Evolutionary conservation across 306 rosid species (phyloP), one percentile per base, ranked within the genome.

Genomic region (Canavalia ensiformis): DNA sequence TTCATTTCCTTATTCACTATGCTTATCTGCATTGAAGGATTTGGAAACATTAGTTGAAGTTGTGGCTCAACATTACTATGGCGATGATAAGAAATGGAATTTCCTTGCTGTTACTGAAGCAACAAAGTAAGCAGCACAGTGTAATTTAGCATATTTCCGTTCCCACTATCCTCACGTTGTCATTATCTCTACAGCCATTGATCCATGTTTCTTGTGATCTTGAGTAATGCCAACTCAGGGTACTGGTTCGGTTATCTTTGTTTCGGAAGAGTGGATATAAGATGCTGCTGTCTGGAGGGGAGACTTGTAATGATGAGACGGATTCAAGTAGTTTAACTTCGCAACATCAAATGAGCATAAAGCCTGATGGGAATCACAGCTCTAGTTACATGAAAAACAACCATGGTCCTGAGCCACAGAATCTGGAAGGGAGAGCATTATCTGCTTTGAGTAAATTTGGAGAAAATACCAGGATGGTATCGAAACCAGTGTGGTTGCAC

Each of bases 401-500:
- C 70, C 74, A 56, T 78, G 89, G 82, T 51, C 81, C 66, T 45
- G 86, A 84, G 66, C 87, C 85, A 34, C 82, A 90, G 94, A 91
- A 92, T 84, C 83, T 85, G 51, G 97, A 92, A 93, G 93, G 97
- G 83, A 88, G 94, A 83, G 99, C 98, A 8, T 67, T 90, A 29
- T 93, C 95, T 84, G 98, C 98, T 41, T 86, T 95, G 81, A 92
- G 78, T 80, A 87, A 81, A 56, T 95, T 95, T 34, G 98, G 97
- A 56, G 93, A 93, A 83, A 93, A 85, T 35, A 98, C 97, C 25
- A 88, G 90, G 87, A 77, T 62, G 69, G 81, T 68, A 60, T 87
- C 92, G 1, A 89, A 89, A 51, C 93, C 99, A 29, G 77, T 7
- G 4, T 88, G 90, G 94, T 73, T 91, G 45, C 83, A 3, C 1